Percentiles rank a stretch among this genome's conserved stretches.
phyloP scores from a whole-genome alignment of 2,329 filamentous ascomycete genomes.

The Penicillium freii region DNA sequence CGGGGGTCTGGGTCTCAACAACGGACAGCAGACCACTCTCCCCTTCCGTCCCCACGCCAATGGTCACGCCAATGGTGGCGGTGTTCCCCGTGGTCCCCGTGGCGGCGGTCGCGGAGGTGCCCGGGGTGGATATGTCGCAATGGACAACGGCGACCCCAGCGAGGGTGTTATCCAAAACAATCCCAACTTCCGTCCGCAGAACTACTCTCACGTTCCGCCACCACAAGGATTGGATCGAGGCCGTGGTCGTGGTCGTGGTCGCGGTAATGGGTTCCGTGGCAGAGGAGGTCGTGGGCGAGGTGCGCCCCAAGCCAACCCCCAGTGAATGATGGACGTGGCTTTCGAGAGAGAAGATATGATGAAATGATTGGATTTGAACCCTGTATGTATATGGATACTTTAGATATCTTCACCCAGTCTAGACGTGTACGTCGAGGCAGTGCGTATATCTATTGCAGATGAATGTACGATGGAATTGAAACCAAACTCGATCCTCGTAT shows the following conservation, averaged over 20 bases:
- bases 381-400: slow-evolving; percentile 10
- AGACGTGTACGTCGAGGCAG: not conserved
- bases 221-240: slow-evolving; percentile 43
- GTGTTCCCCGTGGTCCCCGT: slow-evolving; percentile 24
- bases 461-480: slow-evolving; percentile 9
- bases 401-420: not conserved
- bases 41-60: slow-evolving; percentile 35
- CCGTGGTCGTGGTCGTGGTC: slow-evolving; percentile 37
- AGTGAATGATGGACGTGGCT: slow-evolving; percentile 6
- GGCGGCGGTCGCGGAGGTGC: slow-evolving; percentile 34
- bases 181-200: slow-evolving; percentile 56
- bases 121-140: slow-evolving; percentile 39
- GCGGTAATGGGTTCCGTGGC: slow-evolving; percentile 35
- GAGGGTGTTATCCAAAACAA: slow-evolving; percentile 57
- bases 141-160: slow-evolving; percentile 52
- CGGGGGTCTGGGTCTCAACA: slow-evolving; percentile 27
- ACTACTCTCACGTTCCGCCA: slow-evolving; percentile 53
- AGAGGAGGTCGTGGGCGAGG: slow-evolving; percentile 32
- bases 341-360: not conserved
- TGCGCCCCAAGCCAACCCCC: slow-evolving; percentile 13
- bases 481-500: not conserved
- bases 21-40: slow-evolving; percentile 26
- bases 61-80: slow-evolving; percentile 26
- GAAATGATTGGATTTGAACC: slow-evolving; percentile 1
- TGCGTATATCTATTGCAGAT: slow-evolving; percentile 1